A percentile compares a stretch with the other conserved stretches of the same genome.
These are phyloP conservation scores for Breynia disticha DNA, from an alignment of 441 rosid genomes.

Conservation along the genomic window DNA sequence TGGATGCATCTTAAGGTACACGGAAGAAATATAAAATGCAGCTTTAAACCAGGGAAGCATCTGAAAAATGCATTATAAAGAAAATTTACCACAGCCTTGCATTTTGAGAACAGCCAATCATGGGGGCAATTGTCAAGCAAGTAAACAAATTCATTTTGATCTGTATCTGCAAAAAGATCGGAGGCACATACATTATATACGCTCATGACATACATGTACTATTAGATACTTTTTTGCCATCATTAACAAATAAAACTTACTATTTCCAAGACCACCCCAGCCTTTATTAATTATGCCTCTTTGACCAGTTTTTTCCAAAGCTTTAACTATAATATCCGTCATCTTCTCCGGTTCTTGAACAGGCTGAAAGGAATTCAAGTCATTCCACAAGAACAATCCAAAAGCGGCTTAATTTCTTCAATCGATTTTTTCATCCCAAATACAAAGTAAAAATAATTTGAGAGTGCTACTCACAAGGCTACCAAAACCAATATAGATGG, in stretches of 20 bases:
- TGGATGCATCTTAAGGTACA: too few relatives aligned
- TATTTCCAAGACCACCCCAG: constrained; percentile 55
- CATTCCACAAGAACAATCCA: background rate
- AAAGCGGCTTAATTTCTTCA: background rate
- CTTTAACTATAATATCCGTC: constrained; percentile 43
- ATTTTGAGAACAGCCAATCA: constrained; percentile 46
- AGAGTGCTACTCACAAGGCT: constrained; percentile 41
- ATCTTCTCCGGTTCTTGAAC: constrained; percentile 42
- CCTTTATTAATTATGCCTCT: constrained; percentile 55
- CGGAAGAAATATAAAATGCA: too few relatives aligned
- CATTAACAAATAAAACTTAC: constrained; percentile 18
- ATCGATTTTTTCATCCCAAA: background rate
- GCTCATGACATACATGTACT: background rate
- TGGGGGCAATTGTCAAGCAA: constrained; percentile 51
- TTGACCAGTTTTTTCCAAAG: constrained; percentile 35
- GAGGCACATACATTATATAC: background rate
- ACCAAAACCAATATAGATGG: constrained; percentile 50
- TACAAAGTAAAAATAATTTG: background rate
- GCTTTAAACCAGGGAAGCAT: too few relatives aligned
- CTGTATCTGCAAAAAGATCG: constrained; percentile 30
- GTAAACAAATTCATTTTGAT: constrained; percentile 27
- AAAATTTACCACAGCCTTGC: constrained; percentile 40
- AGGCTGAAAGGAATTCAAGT: constrained; percentile 26
- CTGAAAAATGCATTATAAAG: too few relatives aligned
- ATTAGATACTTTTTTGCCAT: background rate